Evolutionary conservation across 1,284 basidiomycete genomes (phyloP).

Genomic region (Leccinum fuscescens): DNA sequence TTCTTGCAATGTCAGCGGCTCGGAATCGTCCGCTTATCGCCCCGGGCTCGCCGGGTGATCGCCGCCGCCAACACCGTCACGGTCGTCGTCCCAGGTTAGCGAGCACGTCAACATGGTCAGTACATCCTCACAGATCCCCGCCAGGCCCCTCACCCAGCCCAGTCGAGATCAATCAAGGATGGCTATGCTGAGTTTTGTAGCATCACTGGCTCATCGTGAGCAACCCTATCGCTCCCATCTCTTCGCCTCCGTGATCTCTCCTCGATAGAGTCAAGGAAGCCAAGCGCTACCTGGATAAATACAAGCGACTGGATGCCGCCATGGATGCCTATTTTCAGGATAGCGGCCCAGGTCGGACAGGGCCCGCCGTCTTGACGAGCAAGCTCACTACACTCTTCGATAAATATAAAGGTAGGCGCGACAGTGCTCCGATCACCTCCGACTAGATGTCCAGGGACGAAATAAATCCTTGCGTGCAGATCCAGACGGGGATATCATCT

Average conservation of each 20-base stretch:
- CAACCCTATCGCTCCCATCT: conserved; percentile 32
- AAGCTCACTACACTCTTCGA: conserved; percentile 71
- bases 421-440: conserved; percentile 4
- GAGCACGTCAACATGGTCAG: conserved; percentile 13
- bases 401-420: conserved; percentile 66
- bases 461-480: conserved; percentile 38
- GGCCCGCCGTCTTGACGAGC: conserved; percentile 43
- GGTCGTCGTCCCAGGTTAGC: neutral
- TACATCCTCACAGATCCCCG: neutral
- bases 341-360: conserved; percentile 23
- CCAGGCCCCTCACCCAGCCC: neutral
- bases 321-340: conserved; percentile 75
- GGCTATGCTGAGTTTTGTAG: conserved; percentile 50
- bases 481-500: conserved; percentile 56
- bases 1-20: conserved; percentile 12
- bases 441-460: neutral
- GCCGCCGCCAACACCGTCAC: neutral
- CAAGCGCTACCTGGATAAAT: conserved; percentile 67
- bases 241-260: conserved; percentile 1
- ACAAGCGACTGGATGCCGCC: conserved; percentile 71
- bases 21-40: conserved; percentile 16
- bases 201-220: conserved; percentile 71
- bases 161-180: conserved; percentile 25
- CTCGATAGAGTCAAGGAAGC: conserved; percentile 53
- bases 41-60: conserved; percentile 1